phyloP scores from a whole-genome alignment of 305 asterid genomes.

The Fraxinus floribunda region DNA sequence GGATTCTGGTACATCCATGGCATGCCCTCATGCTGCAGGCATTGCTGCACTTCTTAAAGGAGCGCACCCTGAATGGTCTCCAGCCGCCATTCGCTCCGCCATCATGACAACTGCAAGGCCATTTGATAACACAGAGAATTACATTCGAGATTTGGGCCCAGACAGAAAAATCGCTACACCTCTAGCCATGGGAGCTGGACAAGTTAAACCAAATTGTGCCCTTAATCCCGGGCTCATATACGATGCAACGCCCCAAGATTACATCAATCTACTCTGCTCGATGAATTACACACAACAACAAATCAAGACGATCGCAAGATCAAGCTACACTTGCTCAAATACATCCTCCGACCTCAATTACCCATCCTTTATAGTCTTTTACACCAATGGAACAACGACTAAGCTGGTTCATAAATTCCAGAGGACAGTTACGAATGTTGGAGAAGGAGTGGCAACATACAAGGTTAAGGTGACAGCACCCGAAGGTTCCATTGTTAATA shows the following conservation, averaged over 20 bases:
- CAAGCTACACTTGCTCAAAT: conserved; percentile 34
- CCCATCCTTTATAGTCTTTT: conserved; percentile 51
- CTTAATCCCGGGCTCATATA: conserved; percentile 54
- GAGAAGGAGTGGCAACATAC: conserved; percentile 32
- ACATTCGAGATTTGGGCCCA: conserved; percentile 31
- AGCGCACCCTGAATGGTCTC: conserved; percentile 47
- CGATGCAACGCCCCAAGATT: conserved; percentile 48
- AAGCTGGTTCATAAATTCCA: conserved; percentile 21
- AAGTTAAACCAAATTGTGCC: conserved; percentile 50
- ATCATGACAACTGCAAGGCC: conserved; percentile 53
- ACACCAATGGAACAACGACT: conserved; percentile 8
- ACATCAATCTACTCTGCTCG: conserved; percentile 44
- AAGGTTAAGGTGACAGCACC: conserved; percentile 28
- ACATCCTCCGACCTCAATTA: conserved; percentile 46
- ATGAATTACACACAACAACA: conserved; percentile 44
- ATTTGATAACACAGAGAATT: conserved; percentile 32
- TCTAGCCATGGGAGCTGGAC: conserved; percentile 49
- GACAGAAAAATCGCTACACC: conserved; percentile 35
- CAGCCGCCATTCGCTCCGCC: conserved; percentile 56
- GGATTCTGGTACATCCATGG: conserved; percentile 55
- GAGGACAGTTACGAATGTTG: conserved; percentile 49
- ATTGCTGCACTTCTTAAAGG: conserved; percentile 46
- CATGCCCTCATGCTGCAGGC: conserved; percentile 60
- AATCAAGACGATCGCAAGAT: conserved; percentile 39
- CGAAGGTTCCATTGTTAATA: conserved; percentile 31